Evolutionary conservation across 2,329 filamentous ascomycete species (phyloP).

Genomic region (Diaporthe citri): DNA sequence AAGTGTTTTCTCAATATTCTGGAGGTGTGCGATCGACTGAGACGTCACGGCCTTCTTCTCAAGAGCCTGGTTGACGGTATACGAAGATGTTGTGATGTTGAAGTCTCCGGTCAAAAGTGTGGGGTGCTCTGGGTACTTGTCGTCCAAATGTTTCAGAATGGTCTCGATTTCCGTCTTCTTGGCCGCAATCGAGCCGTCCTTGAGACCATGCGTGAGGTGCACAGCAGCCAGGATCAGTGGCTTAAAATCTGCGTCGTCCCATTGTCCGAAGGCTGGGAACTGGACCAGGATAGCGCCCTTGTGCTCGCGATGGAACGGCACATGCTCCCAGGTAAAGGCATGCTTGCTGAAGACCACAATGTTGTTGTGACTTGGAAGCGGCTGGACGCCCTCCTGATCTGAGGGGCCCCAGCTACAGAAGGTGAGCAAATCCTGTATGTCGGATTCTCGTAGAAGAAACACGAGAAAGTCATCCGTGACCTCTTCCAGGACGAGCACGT

Average conservation of each 20-base stretch:
- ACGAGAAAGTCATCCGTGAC: slow-evolving; percentile 74
- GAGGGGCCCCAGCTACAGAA: slow-evolving; percentile 71
- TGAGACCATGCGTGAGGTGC: slow-evolving; percentile 73
- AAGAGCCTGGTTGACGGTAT: slow-evolving; percentile 66
- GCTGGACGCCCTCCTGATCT: slow-evolving; percentile 61
- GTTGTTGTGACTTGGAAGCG: slow-evolving; percentile 72
- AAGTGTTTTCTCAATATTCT: slow-evolving; percentile 61
- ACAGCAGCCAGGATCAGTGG: slow-evolving; percentile 67
- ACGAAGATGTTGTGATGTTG: slow-evolving; percentile 71
- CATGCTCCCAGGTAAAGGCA: slow-evolving; percentile 66
- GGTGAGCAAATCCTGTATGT: slow-evolving; percentile 62
- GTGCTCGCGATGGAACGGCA: slow-evolving; percentile 67
- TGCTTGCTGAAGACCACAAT: slow-evolving; percentile 70
- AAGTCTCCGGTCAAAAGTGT: slow-evolving; percentile 75
- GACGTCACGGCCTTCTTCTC: slow-evolving; percentile 65
- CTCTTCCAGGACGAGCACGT: slow-evolving; percentile 70
- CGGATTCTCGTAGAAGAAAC: slow-evolving; percentile 61
- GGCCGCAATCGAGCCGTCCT: slow-evolving; percentile 66
- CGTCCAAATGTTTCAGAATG: slow-evolving; percentile 60
- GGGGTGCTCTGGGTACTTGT: slow-evolving; percentile 56
- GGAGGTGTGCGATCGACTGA: slow-evolving; percentile 58
- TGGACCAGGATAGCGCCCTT: slow-evolving; percentile 68
- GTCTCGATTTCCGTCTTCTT: slow-evolving; percentile 69
- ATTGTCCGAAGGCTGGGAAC: slow-evolving; percentile 50
- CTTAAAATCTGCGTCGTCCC: slow-evolving; percentile 45